Conservation (phyloP, 2,329 filamentous ascomycete genomes). For the Dactylellina cionopaga region DNA sequence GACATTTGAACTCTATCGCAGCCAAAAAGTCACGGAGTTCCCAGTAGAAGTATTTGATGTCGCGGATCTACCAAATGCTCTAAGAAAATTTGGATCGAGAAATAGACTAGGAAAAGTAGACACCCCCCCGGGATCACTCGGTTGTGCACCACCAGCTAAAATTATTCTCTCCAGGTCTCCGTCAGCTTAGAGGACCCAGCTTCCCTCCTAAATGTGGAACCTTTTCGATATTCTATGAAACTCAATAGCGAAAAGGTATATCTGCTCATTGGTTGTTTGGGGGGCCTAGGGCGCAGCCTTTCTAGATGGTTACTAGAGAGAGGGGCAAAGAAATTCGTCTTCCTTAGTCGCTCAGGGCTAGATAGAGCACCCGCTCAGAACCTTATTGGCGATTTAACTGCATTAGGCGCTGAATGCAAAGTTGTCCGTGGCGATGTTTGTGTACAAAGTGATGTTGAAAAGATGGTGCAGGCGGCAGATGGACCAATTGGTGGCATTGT, state of each 20-base stretch:
- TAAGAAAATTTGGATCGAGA: neutral
- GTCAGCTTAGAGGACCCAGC: neutral
- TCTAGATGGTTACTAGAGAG: slow-evolving; percentile 65
- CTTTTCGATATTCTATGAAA: neutral
- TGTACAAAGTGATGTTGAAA: slow-evolving; percentile 28
- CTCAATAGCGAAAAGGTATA: slow-evolving; percentile 62
- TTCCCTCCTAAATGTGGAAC: slow-evolving; percentile 3
- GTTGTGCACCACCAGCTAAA: no score
- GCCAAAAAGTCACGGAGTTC: neutral
- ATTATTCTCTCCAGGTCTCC: no score
- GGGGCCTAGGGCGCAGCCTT: slow-evolving; percentile 66
- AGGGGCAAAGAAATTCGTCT: slow-evolving; percentile 65
- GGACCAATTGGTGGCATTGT: slow-evolving; percentile 58
- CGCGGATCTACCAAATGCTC: neutral
- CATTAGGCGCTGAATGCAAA: slow-evolving; percentile 54
- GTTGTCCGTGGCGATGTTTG: slow-evolving; percentile 56
- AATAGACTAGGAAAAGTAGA: slow-evolving; percentile 26
- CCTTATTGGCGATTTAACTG: slow-evolving; percentile 54
- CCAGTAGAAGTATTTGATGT: slow-evolving; percentile 8
- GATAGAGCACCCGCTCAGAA: slow-evolving; percentile 56
- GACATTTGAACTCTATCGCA: slow-evolving; percentile 3
- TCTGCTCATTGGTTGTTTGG: slow-evolving; percentile 66
- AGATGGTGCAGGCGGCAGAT: slow-evolving; percentile 5
- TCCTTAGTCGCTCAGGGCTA: slow-evolving; percentile 63
- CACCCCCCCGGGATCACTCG: no score